These are phyloP conservation scores for Silene latifolia DNA, from an alignment of 148 eudicot species.

Conservation along the genomic window DNA sequence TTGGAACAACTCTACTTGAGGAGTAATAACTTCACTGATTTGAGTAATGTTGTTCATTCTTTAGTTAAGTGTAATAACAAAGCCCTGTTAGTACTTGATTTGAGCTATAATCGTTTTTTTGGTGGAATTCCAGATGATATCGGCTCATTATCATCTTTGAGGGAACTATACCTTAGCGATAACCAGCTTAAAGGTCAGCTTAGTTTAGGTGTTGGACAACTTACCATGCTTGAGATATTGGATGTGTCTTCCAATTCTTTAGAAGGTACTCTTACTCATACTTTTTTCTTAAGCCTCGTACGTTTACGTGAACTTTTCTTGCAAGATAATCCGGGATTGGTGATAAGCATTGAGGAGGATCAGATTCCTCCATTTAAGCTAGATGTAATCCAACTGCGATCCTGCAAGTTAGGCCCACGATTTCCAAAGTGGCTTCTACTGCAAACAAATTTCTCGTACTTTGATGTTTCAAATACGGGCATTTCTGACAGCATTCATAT, in stretches of 20 bases:
- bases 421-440: conserved; percentile 26
- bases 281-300: conserved; percentile 9
- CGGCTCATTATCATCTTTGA: conserved; percentile 16
- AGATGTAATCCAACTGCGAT: background rate
- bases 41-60: conserved; percentile 2
- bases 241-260: no score
- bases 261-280: no score
- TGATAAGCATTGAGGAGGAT: background rate
- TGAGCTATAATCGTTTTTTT: conserved; percentile 11
- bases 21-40: background rate
- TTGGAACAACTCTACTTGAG: background rate
- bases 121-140: conserved; percentile 27
- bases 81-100: background rate
- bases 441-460: background rate
- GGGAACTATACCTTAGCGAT: background rate
- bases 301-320: conserved; percentile 16
- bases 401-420: conserved; percentile 20
- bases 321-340: conserved; percentile 19
- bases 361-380: conserved; percentile 7
- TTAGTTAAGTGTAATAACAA: conserved; percentile 4
- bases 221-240: conserved; percentile 3
- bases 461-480: no score
- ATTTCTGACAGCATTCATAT: conserved; percentile 9
- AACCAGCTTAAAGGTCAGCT: conserved; percentile 24
- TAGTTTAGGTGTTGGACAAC: conserved; percentile 12